Conservation (phyloP, 257 asterid genomes). For the Eucommia ulmoides region DNA sequence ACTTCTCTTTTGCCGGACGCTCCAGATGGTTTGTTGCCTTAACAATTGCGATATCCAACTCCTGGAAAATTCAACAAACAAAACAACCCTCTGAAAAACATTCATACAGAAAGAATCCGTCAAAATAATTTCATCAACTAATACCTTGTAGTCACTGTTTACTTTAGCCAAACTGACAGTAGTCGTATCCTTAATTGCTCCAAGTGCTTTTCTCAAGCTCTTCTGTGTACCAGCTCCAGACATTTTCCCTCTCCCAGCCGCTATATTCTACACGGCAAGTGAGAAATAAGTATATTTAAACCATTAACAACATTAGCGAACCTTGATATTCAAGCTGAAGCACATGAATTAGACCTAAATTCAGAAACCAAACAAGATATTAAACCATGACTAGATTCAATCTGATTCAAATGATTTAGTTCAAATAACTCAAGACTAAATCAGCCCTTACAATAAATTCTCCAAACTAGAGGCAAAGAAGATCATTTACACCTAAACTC, state of each 20-base stretch:
- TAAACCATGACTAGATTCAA: neutral
- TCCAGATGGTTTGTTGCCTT: slow-evolving; percentile 97
- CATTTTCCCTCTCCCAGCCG: slow-evolving; percentile 42
- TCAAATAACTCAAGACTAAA: slow-evolving; percentile 10
- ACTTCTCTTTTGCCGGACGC: slow-evolving; percentile 91
- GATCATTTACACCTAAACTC: neutral
- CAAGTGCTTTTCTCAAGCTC: slow-evolving; percentile 88
- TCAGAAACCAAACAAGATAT: neutral
- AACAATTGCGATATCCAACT: slow-evolving; percentile 91
- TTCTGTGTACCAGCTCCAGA: slow-evolving; percentile 76
- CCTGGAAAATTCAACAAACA: slow-evolving; percentile 29
- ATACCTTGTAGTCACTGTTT: slow-evolving; percentile 88
- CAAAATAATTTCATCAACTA: neutral
- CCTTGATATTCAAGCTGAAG: neutral
- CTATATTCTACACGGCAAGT: slow-evolving; percentile 18
- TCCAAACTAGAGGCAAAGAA: no score
- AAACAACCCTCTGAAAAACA: slow-evolving; percentile 7
- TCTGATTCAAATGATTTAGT: neutral
- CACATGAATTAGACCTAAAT: neutral
- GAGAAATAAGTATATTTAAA: slow-evolving; percentile 6
- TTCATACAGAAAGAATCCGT: neutral
- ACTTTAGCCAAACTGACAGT: slow-evolving; percentile 94
- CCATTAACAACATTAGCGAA: neutral
- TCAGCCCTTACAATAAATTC: no score
- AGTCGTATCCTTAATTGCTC: slow-evolving; percentile 89